These are phyloP conservation scores for Cyphellophora attinorum DNA, from an alignment of 2,329 filamentous ascomycete species.

Conservation along the genomic window DNA sequence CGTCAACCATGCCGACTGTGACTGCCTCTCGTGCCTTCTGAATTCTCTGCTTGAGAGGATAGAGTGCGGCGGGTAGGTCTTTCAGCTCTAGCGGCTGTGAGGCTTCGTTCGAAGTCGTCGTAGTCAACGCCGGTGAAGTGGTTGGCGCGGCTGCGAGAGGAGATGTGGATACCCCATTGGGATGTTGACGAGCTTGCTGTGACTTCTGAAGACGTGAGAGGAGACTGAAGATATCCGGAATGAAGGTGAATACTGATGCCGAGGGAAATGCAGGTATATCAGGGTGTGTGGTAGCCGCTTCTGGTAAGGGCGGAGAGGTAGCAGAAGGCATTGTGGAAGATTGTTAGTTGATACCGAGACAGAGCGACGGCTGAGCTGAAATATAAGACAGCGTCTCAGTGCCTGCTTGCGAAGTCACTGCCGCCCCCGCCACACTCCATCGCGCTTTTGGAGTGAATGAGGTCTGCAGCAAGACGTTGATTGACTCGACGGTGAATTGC, in stretches of 20 bases:
- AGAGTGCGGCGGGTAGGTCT: conserved; percentile 68
- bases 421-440: too few relatives aligned
- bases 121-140: conserved; percentile 24
- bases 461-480: too few relatives aligned
- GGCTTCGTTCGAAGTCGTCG: conserved; percentile 1
- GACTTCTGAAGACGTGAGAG: conserved; percentile 53
- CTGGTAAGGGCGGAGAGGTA: background rate
- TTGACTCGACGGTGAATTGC: too few relatives aligned
- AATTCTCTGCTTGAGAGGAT: conserved; percentile 72
- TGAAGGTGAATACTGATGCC: conserved; percentile 74
- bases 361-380: too few relatives aligned
- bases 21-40: conserved; percentile 58
- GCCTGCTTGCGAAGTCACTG: too few relatives aligned
- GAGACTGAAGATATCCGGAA: conserved; percentile 71
- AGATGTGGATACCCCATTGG: background rate
- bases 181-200: conserved; percentile 32
- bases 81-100: conserved; percentile 50
- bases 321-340: conserved; percentile 7
- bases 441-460: too few relatives aligned
- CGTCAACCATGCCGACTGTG: conserved; percentile 30
- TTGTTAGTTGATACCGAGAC: too few relatives aligned
- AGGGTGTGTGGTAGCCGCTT: conserved; percentile 3
- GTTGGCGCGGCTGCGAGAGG: conserved; percentile 18
- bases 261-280: conserved; percentile 49
- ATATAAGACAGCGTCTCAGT: too few relatives aligned